phyloP scores from a whole-genome alignment of 176 grass and related monocot genomes.

The Eragrostis curvula region DNA sequence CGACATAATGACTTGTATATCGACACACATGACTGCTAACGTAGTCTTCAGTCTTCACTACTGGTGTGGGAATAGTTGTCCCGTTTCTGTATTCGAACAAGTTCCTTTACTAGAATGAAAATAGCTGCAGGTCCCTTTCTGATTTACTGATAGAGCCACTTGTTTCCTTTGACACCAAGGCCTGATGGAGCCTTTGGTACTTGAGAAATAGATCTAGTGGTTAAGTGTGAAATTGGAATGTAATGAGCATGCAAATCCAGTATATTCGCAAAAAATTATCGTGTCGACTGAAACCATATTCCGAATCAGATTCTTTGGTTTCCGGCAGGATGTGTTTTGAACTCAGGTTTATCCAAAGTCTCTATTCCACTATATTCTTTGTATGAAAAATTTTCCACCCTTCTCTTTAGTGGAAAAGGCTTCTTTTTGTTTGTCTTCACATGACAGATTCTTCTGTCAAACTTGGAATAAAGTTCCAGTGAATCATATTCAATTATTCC shows the following conservation, averaged over 20 bases:
- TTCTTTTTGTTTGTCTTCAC: background rate
- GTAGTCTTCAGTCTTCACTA: slow-evolving; percentile 8
- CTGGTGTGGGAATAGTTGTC: slow-evolving; percentile 9
- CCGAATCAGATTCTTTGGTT: slow-evolving; percentile 2
- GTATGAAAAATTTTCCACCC: background rate
- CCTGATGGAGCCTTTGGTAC: background rate
- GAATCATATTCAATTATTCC: slow-evolving; percentile 45
- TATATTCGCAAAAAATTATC: background rate
- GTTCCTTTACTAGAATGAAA: slow-evolving; percentile 20
- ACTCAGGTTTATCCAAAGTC: background rate
- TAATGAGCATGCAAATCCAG: background rate
- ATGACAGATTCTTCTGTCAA: no score
- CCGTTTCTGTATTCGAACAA: slow-evolving; percentile 1
- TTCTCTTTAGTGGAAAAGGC: background rate
- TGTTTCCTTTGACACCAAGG: background rate
- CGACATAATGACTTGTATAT: background rate
- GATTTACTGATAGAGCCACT: slow-evolving; percentile 5
- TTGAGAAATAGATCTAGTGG: background rate
- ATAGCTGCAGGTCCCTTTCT: background rate
- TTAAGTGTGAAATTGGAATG: background rate
- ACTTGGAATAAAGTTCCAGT: slow-evolving; percentile 41
- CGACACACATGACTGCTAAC: background rate
- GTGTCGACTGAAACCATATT: background rate
- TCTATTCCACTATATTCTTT: background rate
- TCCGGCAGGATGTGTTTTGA: background rate